Evolutionary conservation across 139 green algal species (phyloP), one percentile per base, ranked within the genome.

Genomic region (Nannochloris sp.): DNA sequence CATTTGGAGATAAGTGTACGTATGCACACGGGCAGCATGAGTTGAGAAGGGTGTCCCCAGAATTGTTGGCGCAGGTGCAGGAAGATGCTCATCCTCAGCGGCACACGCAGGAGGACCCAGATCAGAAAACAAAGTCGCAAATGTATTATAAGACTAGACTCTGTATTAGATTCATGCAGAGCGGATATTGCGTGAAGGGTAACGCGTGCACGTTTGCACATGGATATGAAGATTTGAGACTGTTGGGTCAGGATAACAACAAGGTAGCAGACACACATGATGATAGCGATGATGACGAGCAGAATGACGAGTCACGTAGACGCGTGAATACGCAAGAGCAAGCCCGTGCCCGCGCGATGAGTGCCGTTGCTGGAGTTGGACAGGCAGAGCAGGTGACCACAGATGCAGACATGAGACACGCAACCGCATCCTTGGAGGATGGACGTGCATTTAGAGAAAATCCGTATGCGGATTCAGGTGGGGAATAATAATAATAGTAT

Each of bases 131-230:
- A 34, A 57, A 57, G n/a, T 57, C 60, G 16, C 60, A 69, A 44
- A 44, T 58, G 4, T 68, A 67, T 15, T 81, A 74, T 74, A 81
- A 81, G 62, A 81, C 75, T 16, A 62, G 74, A 62, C 57, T 81
- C 36, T 81, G 75, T 62, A 68, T 75, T 59, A 68, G 71, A 51
- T 81, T 73, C 59, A 81, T 81, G 75, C 44, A 78, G 24, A 75
- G 62, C 12, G 75, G 73, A 14, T 60, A 66, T 57, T 81, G 75
- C 63, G 44, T 53, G 15, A 63, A 68, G 34, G 73, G 67, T 23
- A 67, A 46, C 37, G 16, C 19, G 34, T 81, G 75, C 61, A 70
- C 62, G 25, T 81, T 75, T 66, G 75, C 75, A 1, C 75, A 81
- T 37, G 75, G 75, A 11, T 66, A 73, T 29, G 55, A 81, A 7